A percentile compares a stretch with the other conserved stretches of the same genome.
phyloP scores from a whole-genome alignment of 2,329 filamentous ascomycete genomes.

The Colletotrichum paranaense region DNA sequence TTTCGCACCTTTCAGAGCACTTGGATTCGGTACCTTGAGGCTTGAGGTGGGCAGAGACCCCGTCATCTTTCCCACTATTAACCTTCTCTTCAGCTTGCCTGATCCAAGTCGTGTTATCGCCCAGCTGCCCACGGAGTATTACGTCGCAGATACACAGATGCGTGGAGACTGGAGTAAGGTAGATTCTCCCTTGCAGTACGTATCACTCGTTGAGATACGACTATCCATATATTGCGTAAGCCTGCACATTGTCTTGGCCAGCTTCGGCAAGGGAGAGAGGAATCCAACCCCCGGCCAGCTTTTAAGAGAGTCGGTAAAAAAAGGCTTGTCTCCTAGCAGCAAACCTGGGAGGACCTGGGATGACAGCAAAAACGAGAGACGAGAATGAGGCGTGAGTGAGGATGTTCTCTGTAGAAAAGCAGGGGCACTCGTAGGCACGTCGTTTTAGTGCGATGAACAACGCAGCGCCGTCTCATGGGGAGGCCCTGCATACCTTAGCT shows the following conservation, averaged over 20 bases:
- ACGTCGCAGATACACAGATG: neutral
- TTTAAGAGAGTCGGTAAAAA: neutral
- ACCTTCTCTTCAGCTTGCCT: conserved; percentile 12
- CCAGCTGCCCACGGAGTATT: neutral
- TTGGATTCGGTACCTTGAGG: too few relatives aligned
- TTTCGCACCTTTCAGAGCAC: neutral
- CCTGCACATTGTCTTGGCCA: neutral
- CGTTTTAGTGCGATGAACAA: conserved; percentile 7
- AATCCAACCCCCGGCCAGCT: neutral
- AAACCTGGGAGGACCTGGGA: neutral
- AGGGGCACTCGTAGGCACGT: neutral
- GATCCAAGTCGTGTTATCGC: conserved; percentile 8
- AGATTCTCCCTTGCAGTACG: neutral
- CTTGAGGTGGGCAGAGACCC: neutral
- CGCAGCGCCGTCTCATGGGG: conserved; percentile 10
- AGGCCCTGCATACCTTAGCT: conserved; percentile 14
- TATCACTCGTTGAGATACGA: conserved; percentile 13
- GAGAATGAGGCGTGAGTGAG: neutral
- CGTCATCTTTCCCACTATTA: conserved; percentile 6
- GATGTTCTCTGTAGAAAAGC: neutral
- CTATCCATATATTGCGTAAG: neutral
- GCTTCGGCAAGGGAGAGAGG: neutral
- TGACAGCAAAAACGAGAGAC: neutral
- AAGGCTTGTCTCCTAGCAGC: conserved; percentile 27
- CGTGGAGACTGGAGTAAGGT: neutral